Base-by-base conservation (phyloP, 1,139 yeast species). In the Yamadazyma spencermartinsiae region DNA sequence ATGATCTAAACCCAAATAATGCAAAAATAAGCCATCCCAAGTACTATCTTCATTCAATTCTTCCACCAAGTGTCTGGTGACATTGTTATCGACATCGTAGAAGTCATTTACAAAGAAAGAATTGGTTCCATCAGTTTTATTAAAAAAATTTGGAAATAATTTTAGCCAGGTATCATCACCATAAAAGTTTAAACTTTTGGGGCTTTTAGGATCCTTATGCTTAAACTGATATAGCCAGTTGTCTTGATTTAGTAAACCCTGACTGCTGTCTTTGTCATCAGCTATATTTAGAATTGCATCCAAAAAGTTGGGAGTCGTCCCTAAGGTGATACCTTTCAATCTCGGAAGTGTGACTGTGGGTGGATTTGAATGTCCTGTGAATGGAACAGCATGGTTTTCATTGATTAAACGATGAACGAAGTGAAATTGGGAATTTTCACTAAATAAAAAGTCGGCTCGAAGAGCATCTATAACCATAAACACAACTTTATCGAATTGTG, bases 131-230 rank as follows among this genome's bases (percentile, higher is more conserved):
- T 92, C 98, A 16, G 60, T 64, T 39, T 74, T 69, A 20, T 70
- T 68, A 54, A 92, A 90, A 48, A 72, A 72, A 14, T 54, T 55
- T 0, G 92, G 92, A 50, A 89, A 94, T 34, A 92, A 70, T 55
- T 89, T 90, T 48, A 90, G 64, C 99, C 98, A 94, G 1, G 98
- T 92, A 56, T 92, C 98, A 60, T 92, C 98, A 18, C 99, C 99
- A 65, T 78, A 92, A 76, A 92, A 88, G 54, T 88, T 83, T 29
- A 92, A 67, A 1, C 36, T 46, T 37, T 63, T 72, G 6, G 46
- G 41, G 3, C 11, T 4, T 4, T 20, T 7, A 5, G 39, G 7
- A 50, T 74, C 75, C 21, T 65, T 65, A 2, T 57, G 48, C 31
- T 63, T 60, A 61, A 89, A 69, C 56, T 92, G 98, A 28, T 71